These are phyloP conservation scores for Dinochytrium kinnereticum DNA, from an alignment of 371 early-diverging fungal genomes.

Conservation along the genomic window DNA sequence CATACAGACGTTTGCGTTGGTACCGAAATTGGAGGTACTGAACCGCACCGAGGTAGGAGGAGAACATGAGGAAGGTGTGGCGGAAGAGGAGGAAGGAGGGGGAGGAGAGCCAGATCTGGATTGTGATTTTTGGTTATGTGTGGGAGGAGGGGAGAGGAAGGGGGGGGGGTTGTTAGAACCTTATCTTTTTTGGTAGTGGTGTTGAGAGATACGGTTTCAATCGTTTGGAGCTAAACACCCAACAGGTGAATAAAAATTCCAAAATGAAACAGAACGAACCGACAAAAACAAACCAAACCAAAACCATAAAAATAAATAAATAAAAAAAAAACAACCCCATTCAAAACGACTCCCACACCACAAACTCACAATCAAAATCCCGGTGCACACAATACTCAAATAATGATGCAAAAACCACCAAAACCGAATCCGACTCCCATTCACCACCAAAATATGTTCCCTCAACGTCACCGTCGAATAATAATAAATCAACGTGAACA, in stretches of 20 bases:
- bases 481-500: constrained; percentile 51
- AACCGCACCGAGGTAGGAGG: constrained; percentile 38
- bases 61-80: constrained; percentile 37
- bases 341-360: too few species aligned
- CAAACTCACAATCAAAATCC: constrained; percentile 13
- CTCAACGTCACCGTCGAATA: constrained; percentile 55
- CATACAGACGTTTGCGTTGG: constrained; percentile 46
- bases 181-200: not conserved
- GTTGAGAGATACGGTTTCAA: not conserved
- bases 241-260: not conserved
- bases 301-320: not conserved
- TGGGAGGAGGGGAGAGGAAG: not conserved
- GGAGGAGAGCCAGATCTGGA: constrained; percentile 28
- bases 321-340: constrained; percentile 27
- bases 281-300: not conserved
- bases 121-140: constrained; percentile 21
- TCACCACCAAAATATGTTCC: constrained; percentile 55
- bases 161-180: too few species aligned
- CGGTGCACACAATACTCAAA: constrained; percentile 32
- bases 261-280: not conserved
- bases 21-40: constrained; percentile 53
- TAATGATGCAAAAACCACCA: constrained; percentile 60
- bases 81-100: constrained; percentile 38
- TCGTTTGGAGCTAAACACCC: not conserved
- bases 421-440: constrained; percentile 50